phyloP scores from a whole-genome alignment of 805 yeast genomes.

The Brettanomyces anomalus region DNA sequence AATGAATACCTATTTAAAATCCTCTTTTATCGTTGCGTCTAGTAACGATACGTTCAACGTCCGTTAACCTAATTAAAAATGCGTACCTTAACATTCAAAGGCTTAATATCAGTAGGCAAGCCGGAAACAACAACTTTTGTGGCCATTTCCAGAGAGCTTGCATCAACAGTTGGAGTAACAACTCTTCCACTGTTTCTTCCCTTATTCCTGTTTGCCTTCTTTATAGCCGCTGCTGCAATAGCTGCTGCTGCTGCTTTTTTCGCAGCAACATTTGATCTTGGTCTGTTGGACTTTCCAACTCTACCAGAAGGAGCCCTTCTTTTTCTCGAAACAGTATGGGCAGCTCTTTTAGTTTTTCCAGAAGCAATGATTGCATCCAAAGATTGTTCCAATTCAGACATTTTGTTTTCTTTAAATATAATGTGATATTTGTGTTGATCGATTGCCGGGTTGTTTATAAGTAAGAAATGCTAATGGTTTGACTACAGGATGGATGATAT shows the following conservation, averaged over 20 bases:
- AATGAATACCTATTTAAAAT: no score
- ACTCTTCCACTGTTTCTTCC: conserved; percentile 12
- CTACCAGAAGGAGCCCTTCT: neutral
- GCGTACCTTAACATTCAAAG: conserved; percentile 30
- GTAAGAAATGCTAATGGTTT: no score
- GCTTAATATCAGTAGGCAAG: conserved; percentile 73
- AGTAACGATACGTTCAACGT: no score
- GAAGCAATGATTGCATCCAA: conserved; percentile 89
- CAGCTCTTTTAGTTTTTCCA: conserved; percentile 13
- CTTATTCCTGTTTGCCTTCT: conserved; percentile 5
- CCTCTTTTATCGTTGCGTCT: no score
- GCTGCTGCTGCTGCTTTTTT: conserved; percentile 5
- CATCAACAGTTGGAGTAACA: conserved; percentile 8
- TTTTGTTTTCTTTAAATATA: conserved; percentile 19
- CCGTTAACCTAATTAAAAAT: neutral
- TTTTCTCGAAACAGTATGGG: conserved; percentile 12
- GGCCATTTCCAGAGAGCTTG: conserved; percentile 35
- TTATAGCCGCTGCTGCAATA: conserved; percentile 8
- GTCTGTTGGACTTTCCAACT: conserved; percentile 6
- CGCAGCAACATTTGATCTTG: conserved; percentile 22
- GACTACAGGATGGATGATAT: no score
- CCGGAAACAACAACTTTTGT: conserved; percentile 67
- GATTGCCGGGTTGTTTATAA: no score
- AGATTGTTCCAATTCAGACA: conserved; percentile 87
- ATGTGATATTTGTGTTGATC: no score